Evolutionary conservation across 2,329 filamentous ascomycete species (phyloP), one percentile per base, ranked within the genome.

Genomic region (Hypomyces perniciosus): DNA sequence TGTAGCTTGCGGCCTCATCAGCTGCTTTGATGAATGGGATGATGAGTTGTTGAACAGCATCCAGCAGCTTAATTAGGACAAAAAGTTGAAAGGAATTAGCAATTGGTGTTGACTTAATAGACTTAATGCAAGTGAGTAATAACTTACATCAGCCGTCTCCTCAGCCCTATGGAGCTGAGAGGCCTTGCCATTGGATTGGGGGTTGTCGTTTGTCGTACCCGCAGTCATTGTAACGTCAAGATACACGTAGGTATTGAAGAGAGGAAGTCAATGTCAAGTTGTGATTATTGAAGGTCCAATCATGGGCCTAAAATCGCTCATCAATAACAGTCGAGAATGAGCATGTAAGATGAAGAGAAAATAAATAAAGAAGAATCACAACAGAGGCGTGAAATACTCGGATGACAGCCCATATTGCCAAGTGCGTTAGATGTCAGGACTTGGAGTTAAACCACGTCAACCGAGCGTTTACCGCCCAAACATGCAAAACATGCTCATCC

Each of bases 11-110:
- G 20, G 83, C 78, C 50, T 84, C 75, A 67, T 91, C 86, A 38
- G 87, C 85, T n/a, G 77, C 73, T 54, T 73, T 76, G 59, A 92
- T 82, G 66, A 86, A 90, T 0, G 84, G 83, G 20, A 90, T 71
- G 51, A 91, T 79, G 49, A 90, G 74, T 7, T 75, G 70, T 67
- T 85, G 80, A 44, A 91, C 79, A 4, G 85, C 79, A 50, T 78
- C 73, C 44, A 90, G 76, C 43, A 90, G 77, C 86, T 90, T 44
- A 30, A 38, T 38, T 20, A 1, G 10, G 10, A 9, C 20, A 9
- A 12, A 9, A 9, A 38, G n/a, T 12, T 20, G 20, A 20, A 20
- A 38, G 12, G 35, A n/a, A 38, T 38, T 38, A 38, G 35, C 35
- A 38, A 20, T 20, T 20, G 20, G 20, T 20, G 20, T 20, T 20